A percentile compares a stretch with the other conserved stretches of the same genome.
Conservation (phyloP, 345 rosid species). For the Populus alba region DNA sequence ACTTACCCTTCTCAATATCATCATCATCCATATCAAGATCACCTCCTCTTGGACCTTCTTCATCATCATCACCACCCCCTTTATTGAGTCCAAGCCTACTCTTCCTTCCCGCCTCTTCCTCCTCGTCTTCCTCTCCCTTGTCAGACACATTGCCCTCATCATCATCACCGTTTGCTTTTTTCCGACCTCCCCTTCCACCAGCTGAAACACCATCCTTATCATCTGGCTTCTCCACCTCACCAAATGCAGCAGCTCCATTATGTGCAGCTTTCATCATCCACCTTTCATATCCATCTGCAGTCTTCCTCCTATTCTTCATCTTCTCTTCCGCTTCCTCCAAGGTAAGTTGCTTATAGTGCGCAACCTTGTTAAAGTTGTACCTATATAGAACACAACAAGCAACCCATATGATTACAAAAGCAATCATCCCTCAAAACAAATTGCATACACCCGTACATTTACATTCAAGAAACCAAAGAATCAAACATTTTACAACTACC, state of each 20-base stretch:
- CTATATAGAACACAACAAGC: slow-evolving; percentile 7
- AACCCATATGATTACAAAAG: slow-evolving; percentile 2
- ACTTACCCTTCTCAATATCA: slow-evolving; percentile 87
- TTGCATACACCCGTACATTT: too few species aligned
- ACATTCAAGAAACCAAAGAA: background rate
- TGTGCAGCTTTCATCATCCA: slow-evolving; percentile 99
- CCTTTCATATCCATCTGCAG: slow-evolving; percentile 94
- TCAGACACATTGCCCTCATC: slow-evolving; percentile 88
- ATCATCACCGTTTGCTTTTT: slow-evolving; percentile 64
- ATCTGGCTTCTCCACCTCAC: slow-evolving; percentile 69
- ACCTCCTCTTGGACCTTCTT: slow-evolving; percentile 88
- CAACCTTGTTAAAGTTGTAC: slow-evolving; percentile 55
- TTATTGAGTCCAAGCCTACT: slow-evolving; percentile 81
- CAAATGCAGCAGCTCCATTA: slow-evolving; percentile 92
- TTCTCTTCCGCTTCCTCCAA: slow-evolving; percentile 98
- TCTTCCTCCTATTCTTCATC: slow-evolving; percentile 90
- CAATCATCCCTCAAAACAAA: background rate
- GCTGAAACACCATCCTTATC: slow-evolving; percentile 58
- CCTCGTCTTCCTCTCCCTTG: slow-evolving; percentile 91
- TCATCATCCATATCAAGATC: slow-evolving; percentile 93
- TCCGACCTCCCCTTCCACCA: slow-evolving; percentile 83
- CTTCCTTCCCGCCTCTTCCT: slow-evolving; percentile 82
- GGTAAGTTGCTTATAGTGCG: slow-evolving; percentile 94
- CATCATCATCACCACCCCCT: slow-evolving; percentile 76
- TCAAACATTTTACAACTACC: background rate